phyloP scores from a whole-genome alignment of 495 filamentous ascomycete species.

The Penicillium coprophilum region DNA sequence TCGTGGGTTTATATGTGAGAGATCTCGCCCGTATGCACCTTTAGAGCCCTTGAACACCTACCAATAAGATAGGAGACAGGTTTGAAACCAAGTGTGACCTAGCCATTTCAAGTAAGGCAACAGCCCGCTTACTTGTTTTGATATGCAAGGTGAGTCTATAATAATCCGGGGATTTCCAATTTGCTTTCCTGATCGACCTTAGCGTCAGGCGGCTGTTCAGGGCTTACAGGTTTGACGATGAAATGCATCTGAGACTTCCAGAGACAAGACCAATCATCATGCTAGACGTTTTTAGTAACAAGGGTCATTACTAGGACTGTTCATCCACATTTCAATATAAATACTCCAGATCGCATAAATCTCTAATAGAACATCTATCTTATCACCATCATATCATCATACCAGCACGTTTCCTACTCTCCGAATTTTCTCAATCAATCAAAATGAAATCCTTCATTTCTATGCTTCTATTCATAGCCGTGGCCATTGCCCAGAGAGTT shows the following conservation, averaged over 20 bases:
- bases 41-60: background rate
- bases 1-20: background rate
- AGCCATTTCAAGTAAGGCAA: background rate
- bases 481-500: slow-evolving; percentile 64
- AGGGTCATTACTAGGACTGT: background rate
- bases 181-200: background rate
- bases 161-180: slow-evolving; percentile 3
- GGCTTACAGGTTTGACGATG: background rate
- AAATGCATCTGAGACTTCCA: slow-evolving; percentile 5
- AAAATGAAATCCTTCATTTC: slow-evolving; percentile 32
- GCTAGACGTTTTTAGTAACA: background rate
- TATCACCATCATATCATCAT: background rate
- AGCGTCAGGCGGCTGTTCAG: slow-evolving; percentile 3
- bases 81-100: background rate
- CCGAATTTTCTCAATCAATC: background rate
- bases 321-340: background rate
- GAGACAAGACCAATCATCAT: slow-evolving; percentile 1
- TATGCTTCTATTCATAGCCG: slow-evolving; percentile 24
- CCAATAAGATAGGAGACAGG: background rate
- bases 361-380: background rate
- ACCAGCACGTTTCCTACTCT: background rate
- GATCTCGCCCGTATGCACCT: background rate
- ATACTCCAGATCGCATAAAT: background rate
- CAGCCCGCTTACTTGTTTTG: background rate
- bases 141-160: slow-evolving; percentile 9